Percentiles rank a stretch among this genome's conserved stretches.
Conservation (phyloP, 2,329 filamentous ascomycete genomes). For the Monosporascus sp. region DNA sequence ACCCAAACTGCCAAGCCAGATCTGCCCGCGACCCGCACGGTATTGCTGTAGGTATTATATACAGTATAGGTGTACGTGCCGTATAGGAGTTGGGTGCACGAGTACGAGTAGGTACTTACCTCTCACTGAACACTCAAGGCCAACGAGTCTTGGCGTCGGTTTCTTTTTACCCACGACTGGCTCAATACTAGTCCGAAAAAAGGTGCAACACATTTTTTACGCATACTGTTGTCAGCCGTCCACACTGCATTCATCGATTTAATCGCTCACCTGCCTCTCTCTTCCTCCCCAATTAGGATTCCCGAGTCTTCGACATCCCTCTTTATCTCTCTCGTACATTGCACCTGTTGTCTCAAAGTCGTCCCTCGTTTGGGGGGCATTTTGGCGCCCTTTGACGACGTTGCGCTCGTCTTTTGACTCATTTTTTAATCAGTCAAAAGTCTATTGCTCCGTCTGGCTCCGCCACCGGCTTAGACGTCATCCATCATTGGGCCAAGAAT, state of each 20-base stretch:
- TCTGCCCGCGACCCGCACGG: no score
- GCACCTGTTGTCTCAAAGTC: background rate
- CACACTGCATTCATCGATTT: background rate
- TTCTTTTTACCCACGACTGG: background rate
- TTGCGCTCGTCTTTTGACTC: background rate
- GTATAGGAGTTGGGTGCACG: no score
- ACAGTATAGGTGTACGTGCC: no score
- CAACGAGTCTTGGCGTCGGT: background rate
- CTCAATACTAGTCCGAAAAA: background rate
- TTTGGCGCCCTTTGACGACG: background rate
- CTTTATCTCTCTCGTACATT: background rate
- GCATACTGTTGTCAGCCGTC: background rate
- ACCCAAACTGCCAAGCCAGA: no score
- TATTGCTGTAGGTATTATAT: no score
- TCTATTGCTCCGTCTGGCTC: background rate
- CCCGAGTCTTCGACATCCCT: background rate
- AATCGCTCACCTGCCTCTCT: background rate
- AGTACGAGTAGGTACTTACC: background rate
- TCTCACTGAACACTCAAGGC: background rate
- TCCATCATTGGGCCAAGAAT: background rate
- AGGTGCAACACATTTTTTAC: background rate
- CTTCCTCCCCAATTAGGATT: background rate
- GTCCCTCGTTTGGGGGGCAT: background rate
- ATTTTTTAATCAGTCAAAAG: background rate
- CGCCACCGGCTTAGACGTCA: background rate